A percentile compares a stretch with the other conserved stretches of the same genome.
Conservation (phyloP, 2,329 filamentous ascomycete species). For the Apiospora pterosperma region DNA sequence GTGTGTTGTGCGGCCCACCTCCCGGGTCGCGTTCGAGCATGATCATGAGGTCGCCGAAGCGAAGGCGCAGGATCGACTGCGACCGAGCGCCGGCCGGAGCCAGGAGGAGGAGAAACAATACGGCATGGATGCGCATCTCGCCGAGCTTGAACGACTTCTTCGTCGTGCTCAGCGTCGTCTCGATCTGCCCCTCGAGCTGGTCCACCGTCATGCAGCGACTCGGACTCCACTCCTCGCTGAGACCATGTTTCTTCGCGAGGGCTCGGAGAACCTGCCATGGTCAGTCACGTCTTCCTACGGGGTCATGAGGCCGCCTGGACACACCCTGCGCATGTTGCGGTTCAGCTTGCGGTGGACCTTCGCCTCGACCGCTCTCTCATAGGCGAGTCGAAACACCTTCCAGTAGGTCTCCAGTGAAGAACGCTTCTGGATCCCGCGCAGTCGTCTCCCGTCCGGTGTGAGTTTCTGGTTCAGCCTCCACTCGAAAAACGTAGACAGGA, state of each 20-base stretch:
- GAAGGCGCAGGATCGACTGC: slow-evolving; percentile 13
- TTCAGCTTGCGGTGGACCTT: slow-evolving; percentile 16
- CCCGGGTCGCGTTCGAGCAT: slow-evolving; percentile 13
- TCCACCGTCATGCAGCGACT: slow-evolving; percentile 21
- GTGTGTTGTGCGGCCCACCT: slow-evolving; percentile 11
- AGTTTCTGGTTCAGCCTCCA: slow-evolving; percentile 14
- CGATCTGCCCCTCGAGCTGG: slow-evolving; percentile 18
- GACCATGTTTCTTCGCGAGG: slow-evolving; percentile 16
- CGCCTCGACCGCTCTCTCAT: slow-evolving; percentile 14
- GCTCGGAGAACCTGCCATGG: slow-evolving; percentile 17
- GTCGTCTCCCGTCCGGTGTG: slow-evolving; percentile 12
- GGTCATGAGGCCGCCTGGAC: neutral
- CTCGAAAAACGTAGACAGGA: slow-evolving; percentile 15
- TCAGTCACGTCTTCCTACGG: neutral
- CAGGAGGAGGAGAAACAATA: slow-evolving; percentile 21
- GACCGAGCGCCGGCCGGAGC: slow-evolving; percentile 12
- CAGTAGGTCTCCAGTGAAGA: slow-evolving; percentile 22
- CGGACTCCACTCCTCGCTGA: slow-evolving; percentile 13
- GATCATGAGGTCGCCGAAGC: slow-evolving; percentile 14
- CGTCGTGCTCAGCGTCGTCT: slow-evolving; percentile 22
- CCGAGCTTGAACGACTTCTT: slow-evolving; percentile 21
- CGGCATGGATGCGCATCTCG: slow-evolving; percentile 17
- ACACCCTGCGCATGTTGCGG: slow-evolving; percentile 14
- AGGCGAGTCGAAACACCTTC: slow-evolving; percentile 24
- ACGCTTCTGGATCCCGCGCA: slow-evolving; percentile 12